Base-by-base conservation (phyloP, 257 asterid genomes). In the Striga asiatica region DNA sequence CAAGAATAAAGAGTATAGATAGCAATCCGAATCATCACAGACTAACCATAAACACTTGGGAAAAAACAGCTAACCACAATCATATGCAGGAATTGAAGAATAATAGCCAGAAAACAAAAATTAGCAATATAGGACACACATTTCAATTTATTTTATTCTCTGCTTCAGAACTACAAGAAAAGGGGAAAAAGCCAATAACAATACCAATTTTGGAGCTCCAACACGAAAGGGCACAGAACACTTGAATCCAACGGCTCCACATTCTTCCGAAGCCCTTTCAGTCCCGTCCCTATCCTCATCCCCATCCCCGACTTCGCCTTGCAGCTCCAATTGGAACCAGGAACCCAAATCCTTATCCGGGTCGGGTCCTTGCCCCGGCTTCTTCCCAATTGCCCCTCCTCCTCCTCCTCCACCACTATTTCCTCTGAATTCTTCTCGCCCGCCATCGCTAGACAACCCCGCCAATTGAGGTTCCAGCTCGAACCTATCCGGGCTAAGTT, bases 161-260 rank as follows among this genome's bases (percentile, higher is more conserved):
- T 11, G 18, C 17, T 9, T 2, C 10, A 24, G 19, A n/a, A 20
- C 31, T 18, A 14, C 29, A 12, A 38, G 8, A 10, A 50, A 3
- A 16, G 28, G 28, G 34, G 10, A 4, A 37, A 24, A 3, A 6
- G 43, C 45, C 23, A 39, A 32, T 9, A 10, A 17, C 12, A 23
- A 17, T 55, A 88, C 97, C 84, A 42, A 56, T 71, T 68, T 78
- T 0, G 91, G 85, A 41, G 88, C 93, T 22, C 78, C 76, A 29
- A 25, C 60, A 22, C 71, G 92, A 54, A 84, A 80, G n/a, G 82
- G 83, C 64, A 80, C 50, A 64, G 69, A 55, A 48, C 80, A 75
- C 61, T 69, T 61, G 34, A 54, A 64, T 50, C 64, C 56, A 50
- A 46, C 22, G 28, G 32, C 51, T 37, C 52, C 47, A 61, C 72